Evolutionary conservation across 768 basidiomycete species (phyloP), one percentile per base, ranked within the genome.

Genomic region (Russula sp.): DNA sequence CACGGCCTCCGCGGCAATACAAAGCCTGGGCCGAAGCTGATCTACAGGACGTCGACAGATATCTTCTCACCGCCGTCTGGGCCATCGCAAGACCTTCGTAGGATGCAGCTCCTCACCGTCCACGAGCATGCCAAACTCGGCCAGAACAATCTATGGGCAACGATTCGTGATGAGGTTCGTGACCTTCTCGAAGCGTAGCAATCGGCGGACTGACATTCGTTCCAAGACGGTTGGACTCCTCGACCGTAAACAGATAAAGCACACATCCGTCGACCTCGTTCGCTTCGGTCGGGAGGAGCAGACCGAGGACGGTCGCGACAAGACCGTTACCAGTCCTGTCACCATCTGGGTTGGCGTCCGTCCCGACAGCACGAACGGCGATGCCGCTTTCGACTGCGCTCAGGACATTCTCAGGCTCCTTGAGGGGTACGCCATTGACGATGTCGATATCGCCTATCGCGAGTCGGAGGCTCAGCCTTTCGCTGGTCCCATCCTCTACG

Each of bases 361-460:
- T 40, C 71, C 73, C 22, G 64, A 71, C 50, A 71, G 64, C 62
- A 63, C 70, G 63, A 70, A 61, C 61, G 68, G 64, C 56, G 62
- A 62, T 30, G 66, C 44, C 44, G 72, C 73, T 2, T 61, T 42
- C 61, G 50, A 69, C 5, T 68, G 62, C 8, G 30, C 69, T 52
- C 40, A 55, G 3, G 63, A 67, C n/a, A 71, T 74, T 51, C 68
- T 61, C 51, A 32, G 49, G 13, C 61, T 68, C 59, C 68, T 74
- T 65, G 46, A 65, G 32, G 1, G 28, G 36, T 53, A 63, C 63
- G 58, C 36, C 26, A 59, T 69, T 53, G 2, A 40, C 20, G 63
- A 67, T 26, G 30, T 73, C 54, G 70, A 73, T 38, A 57, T 73
- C 18, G 73, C 70, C 6, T 73, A 53, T 24, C 72, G 73, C 5